Percentiles rank a stretch among this genome's conserved stretches.
Evolutionary conservation across 2,329 filamentous ascomycete genomes (phyloP).

Genomic region (Curvularia hawaiiensis): DNA sequence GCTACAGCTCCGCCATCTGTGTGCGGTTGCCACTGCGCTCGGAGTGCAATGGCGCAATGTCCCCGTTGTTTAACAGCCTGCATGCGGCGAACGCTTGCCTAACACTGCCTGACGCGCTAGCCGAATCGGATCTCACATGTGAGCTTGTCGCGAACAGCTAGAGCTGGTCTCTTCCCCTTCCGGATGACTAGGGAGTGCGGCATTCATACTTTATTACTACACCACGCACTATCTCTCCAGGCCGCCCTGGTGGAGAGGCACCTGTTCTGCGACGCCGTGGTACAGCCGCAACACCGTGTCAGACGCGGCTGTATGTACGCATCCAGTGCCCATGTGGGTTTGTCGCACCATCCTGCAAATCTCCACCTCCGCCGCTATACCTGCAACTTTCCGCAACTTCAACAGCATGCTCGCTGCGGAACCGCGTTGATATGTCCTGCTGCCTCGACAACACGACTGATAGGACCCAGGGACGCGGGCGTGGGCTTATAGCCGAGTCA

Average conservation of each 20-base stretch:
- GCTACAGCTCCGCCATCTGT: background rate
- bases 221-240: background rate
- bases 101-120: background rate
- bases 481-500: slow-evolving; percentile 3
- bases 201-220: slow-evolving; percentile 3
- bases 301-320: background rate
- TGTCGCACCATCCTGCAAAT: slow-evolving; percentile 12
- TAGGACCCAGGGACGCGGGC: slow-evolving; percentile 3
- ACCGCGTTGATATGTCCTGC: background rate
- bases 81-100: background rate
- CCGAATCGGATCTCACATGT: background rate
- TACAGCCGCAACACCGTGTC: slow-evolving; percentile 3
- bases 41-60: background rate
- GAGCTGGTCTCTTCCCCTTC: background rate
- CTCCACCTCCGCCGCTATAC: background rate
- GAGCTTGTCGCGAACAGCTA: background rate
- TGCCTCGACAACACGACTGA: background rate
- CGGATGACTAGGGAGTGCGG: background rate
- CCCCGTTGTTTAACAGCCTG: background rate
- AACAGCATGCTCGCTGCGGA: background rate
- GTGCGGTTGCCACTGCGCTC: background rate
- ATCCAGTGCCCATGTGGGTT: slow-evolving; percentile 8
- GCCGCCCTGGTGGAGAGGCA: background rate
- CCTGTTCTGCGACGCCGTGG: background rate
- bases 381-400: background rate